These are phyloP conservation scores for Backusella macrospora DNA, from an alignment of 192 early-diverging fungal species.

Conservation along the genomic window DNA sequence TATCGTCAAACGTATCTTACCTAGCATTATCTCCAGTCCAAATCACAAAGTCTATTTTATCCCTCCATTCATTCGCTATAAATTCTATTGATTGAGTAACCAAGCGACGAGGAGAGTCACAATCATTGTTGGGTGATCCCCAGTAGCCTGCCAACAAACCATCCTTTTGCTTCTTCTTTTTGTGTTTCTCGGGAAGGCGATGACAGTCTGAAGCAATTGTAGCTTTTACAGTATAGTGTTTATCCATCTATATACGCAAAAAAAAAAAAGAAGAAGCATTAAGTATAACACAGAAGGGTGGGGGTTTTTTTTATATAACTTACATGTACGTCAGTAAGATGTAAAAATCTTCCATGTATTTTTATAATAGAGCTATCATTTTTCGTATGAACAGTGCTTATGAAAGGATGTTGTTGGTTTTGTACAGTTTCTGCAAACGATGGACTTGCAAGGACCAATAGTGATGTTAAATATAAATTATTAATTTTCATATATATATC, in stretches of 20 bases:
- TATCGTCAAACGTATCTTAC: constrained; percentile 32
- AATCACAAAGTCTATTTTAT: constrained; percentile 68
- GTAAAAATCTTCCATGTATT: constrained; percentile 62
- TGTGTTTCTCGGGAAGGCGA: constrained; percentile 30
- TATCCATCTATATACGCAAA: constrained; percentile 47
- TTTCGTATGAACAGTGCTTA: background rate
- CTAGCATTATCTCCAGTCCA: constrained; percentile 81
- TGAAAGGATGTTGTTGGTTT: constrained; percentile 13
- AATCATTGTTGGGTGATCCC: constrained; percentile 61
- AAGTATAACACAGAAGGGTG: background rate
- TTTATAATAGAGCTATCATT: background rate
- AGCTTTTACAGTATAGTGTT: constrained; percentile 57
- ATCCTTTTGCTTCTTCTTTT: constrained; percentile 19
- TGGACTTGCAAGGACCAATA: constrained; percentile 1
- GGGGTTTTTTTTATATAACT: background rate
- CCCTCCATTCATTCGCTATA: constrained; percentile 52
- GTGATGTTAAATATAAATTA: background rate
- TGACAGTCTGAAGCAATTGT: constrained; percentile 67
- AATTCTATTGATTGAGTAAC: constrained; percentile 64
- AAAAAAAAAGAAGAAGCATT: background rate
- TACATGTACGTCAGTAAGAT: constrained; percentile 75
- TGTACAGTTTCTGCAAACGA: background rate
- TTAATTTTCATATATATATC: background rate
- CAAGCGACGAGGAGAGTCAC: constrained; percentile 64
- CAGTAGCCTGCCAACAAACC: constrained; percentile 52